Base-by-base conservation (phyloP, 2,329 filamentous ascomycete genomes). In the Lachnellula suecica region DNA sequence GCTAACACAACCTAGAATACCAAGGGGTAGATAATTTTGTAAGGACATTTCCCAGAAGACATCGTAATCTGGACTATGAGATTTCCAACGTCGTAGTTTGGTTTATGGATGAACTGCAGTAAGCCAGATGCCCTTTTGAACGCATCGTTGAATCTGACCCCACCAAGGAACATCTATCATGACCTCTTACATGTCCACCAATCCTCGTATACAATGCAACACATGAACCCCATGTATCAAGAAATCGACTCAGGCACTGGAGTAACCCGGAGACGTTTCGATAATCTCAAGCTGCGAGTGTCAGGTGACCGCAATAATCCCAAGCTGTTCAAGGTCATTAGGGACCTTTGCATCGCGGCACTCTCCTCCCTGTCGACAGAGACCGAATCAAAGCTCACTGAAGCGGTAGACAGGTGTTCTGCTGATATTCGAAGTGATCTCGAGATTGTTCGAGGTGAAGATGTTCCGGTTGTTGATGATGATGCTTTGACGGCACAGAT, bases 401-500 rank as follows among this genome's bases (percentile, higher is more conserved):
- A 24, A 27, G 48, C 40, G 13, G 37, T 51, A 15, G 22, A 54
- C n/a, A 40, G 35, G 17, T 57, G 54, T 45, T 23, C 17, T 8
- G 11, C n/a, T 19, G 41, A 57, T 44, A 57, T 57, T 27, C 22
- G 34, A n/a, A 40, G 24, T 25, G 54, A 57, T 52, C 52, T 57
- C 20, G 43, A 54, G 20, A 20, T 57, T 20, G 24, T 52, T 22
- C 24, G 47, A 13, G 54, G 52, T 25, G 54, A 53, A 40, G 40
- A 25, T 17, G 31, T 45, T 42, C 29, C 43, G 17, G 47, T 22
- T 8, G 23, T 9, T 25, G 47, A 57, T 20, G 38, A 54, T 20
- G 29, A 29, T 8, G 4, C 20, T 15, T 45, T 48, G 34, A 51
- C 37, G 10, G 25, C 13, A 41, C 43, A 34, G 20, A 31, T 51